Conservation (phyloP, 2,329 filamentous ascomycete genomes). For the Colletotrichum godetiae region DNA sequence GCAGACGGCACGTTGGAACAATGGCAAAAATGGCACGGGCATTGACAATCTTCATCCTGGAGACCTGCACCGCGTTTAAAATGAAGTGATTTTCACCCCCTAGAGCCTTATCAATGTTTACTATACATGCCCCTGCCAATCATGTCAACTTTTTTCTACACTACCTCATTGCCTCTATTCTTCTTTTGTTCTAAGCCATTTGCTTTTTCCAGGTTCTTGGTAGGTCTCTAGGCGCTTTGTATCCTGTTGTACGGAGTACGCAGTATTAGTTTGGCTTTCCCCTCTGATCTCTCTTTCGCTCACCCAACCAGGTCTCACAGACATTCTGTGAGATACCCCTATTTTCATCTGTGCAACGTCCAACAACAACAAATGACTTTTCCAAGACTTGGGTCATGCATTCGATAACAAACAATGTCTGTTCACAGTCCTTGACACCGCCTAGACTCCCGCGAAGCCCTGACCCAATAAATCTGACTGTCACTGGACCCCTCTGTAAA, state of each 20-base stretch:
- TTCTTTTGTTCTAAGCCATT: not conserved
- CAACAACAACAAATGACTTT: not conserved
- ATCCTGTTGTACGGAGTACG: too few species aligned
- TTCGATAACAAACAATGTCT: not conserved
- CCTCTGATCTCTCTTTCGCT: not conserved
- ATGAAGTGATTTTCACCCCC: slow-evolving; percentile 35
- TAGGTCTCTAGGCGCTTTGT: not conserved
- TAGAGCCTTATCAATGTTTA: slow-evolving; percentile 21
- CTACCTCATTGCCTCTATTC: not conserved
- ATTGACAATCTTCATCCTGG: slow-evolving; percentile 28
- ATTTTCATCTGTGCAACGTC: not conserved
- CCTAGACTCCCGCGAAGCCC: slow-evolving; percentile 1
- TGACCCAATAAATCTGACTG: not conserved
- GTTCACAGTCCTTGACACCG: slow-evolving; percentile 1
- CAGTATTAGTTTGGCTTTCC: not conserved
- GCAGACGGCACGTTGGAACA: not conserved
- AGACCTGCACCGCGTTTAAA: not conserved
- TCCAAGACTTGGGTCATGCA: not conserved
- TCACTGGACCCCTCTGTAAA: not conserved
- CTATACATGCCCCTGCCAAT: slow-evolving; percentile 23
- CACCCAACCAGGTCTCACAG: not conserved
- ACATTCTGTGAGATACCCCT: not conserved
- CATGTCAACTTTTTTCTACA: not conserved
- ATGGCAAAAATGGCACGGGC: not conserved
- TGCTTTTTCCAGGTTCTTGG: not conserved